Evolutionary conservation across 2,329 filamentous ascomycete genomes (phyloP).

Genomic region (Xylariaceae sp.): DNA sequence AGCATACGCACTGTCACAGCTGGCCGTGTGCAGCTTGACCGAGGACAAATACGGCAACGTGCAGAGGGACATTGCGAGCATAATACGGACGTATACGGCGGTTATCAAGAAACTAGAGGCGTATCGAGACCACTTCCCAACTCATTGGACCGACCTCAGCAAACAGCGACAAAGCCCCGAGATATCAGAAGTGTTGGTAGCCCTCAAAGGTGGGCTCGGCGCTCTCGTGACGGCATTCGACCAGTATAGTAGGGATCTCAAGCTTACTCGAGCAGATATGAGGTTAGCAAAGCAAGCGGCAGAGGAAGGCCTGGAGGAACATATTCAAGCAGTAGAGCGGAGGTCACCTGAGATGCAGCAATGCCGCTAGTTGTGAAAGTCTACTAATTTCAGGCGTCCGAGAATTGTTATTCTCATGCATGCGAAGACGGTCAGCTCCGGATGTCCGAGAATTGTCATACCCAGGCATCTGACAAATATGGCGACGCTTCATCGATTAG

Average conservation of each 20-base stretch:
- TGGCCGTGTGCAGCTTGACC: constrained; percentile 66
- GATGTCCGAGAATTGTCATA: no score
- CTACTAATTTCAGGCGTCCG: background rate
- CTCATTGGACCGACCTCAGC: constrained; percentile 75
- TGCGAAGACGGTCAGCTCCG: no score
- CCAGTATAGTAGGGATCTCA: constrained; percentile 64
- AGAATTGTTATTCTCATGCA: no score
- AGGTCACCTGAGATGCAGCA: constrained; percentile 31
- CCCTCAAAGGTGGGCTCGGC: constrained; percentile 59
- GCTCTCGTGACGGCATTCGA: constrained; percentile 67
- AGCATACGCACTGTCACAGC: constrained; percentile 59
- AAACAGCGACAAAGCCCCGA: constrained; percentile 53
- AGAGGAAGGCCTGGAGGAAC: constrained; percentile 20
- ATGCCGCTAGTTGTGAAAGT: constrained; percentile 24
- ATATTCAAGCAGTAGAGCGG: background rate
- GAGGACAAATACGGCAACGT: constrained; percentile 85
- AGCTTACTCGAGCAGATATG: constrained; percentile 65
- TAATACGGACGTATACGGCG: constrained; percentile 66
- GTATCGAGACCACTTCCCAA: constrained; percentile 53
- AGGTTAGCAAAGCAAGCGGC: constrained; percentile 64
- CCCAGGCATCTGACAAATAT: no score
- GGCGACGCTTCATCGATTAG: no score
- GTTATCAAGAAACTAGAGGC: constrained; percentile 64
- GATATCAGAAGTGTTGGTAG: constrained; percentile 63
- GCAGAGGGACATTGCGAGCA: constrained; percentile 68